A percentile compares a stretch with the other conserved stretches of the same genome.
phyloP scores from a whole-genome alignment of 345 rosid species.

The Arabidopsis suecica region DNA sequence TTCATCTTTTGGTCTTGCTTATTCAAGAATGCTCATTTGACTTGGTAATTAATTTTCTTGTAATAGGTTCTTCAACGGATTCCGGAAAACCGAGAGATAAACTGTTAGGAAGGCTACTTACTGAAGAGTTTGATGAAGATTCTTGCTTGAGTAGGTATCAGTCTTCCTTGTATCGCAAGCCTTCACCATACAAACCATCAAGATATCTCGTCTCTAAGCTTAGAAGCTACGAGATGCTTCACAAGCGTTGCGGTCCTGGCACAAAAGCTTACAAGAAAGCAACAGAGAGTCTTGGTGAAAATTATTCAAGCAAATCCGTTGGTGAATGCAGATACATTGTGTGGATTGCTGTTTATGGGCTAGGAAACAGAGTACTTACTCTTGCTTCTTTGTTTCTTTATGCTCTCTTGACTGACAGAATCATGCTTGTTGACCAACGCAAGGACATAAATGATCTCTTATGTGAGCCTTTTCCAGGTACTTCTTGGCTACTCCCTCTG shows the following conservation, averaged over 20 bases:
- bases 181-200: slow-evolving; percentile 51
- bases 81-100: slow-evolving; percentile 36
- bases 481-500: slow-evolving; percentile 62
- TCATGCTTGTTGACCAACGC: slow-evolving; percentile 63
- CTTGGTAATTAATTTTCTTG: slow-evolving; percentile 2
- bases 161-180: slow-evolving; percentile 53
- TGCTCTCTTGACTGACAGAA: slow-evolving; percentile 63
- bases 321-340: slow-evolving; percentile 59
- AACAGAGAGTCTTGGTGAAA: slow-evolving; percentile 38
- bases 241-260: slow-evolving; percentile 63
- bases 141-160: slow-evolving; percentile 60
- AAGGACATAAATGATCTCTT: slow-evolving; percentile 57
- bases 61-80: slow-evolving; percentile 41
- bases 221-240: slow-evolving; percentile 60
- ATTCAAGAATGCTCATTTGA: neutral
- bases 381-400: slow-evolving; percentile 67
- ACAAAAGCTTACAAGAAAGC: slow-evolving; percentile 55
- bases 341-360: slow-evolving; percentile 57
- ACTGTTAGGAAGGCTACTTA: slow-evolving; percentile 55
- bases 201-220: slow-evolving; percentile 57
- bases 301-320: neutral
- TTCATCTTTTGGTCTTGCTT: neutral
- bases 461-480: slow-evolving; percentile 64
- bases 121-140: slow-evolving; percentile 49
- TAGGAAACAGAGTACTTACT: slow-evolving; percentile 65